Conservation (phyloP, 192 early-diverging fungal genomes). For the Geosiphon pyriformis region DNA sequence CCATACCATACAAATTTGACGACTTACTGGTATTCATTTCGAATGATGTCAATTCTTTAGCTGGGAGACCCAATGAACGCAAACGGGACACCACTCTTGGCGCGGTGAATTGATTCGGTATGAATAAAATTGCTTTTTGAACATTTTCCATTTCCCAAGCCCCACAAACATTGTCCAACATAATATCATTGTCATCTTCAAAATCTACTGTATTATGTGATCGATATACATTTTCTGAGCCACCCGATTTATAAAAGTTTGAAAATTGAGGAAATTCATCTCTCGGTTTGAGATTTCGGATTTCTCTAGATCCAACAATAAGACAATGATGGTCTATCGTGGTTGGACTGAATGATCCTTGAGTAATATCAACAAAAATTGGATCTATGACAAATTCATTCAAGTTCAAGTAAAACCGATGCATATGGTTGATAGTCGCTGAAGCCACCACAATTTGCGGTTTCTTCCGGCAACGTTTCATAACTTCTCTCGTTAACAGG, state of each 20-base stretch:
- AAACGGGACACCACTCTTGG: constrained; percentile 29
- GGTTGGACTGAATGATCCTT: constrained; percentile 32
- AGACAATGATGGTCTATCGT: constrained; percentile 49
- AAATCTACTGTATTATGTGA: constrained; percentile 29
- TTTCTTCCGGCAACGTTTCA: constrained; percentile 17
- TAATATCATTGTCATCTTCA: constrained; percentile 43
- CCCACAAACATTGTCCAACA: constrained; percentile 43
- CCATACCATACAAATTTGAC: constrained; percentile 18
- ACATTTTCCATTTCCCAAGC: constrained; percentile 42
- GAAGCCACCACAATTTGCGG: constrained; percentile 59
- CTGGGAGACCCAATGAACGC: constrained; percentile 28
- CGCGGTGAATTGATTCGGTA: constrained; percentile 36
- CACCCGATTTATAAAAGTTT: neutral
- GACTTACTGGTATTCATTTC: constrained; percentile 17
- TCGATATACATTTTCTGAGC: constrained; percentile 12
- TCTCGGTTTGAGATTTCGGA: constrained; percentile 38
- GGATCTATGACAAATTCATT: constrained; percentile 49
- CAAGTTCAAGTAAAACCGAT: constrained; percentile 52
- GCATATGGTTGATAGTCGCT: constrained; percentile 65
- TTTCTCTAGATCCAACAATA: constrained; percentile 35
- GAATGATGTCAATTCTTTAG: constrained; percentile 29
- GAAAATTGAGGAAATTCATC: neutral
- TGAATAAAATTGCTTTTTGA: constrained; percentile 41
- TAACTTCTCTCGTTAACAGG: constrained; percentile 28
- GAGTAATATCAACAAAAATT: constrained; percentile 53